These are phyloP conservation scores for Penicillium olsonii DNA, from an alignment of 2,329 filamentous ascomycete genomes.

Conservation along the genomic window DNA sequence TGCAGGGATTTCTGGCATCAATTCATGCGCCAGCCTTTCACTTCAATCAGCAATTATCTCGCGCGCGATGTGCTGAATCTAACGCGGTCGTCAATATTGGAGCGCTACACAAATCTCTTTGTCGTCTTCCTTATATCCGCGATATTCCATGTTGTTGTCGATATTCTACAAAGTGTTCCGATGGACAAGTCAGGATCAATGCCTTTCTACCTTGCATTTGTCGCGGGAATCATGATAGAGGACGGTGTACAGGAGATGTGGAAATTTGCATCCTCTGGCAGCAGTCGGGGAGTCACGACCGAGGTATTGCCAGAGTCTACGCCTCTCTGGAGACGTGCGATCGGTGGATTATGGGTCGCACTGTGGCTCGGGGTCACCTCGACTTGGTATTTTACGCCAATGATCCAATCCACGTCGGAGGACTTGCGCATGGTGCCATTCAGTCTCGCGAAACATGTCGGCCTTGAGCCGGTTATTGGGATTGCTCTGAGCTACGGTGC, in stretches of 20 bases:
- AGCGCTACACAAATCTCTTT: slow-evolving; percentile 8
- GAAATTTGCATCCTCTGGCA: background rate
- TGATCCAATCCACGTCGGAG: slow-evolving; percentile 4
- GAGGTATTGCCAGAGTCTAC: background rate
- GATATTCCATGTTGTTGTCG: slow-evolving; percentile 7
- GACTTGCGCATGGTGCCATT: slow-evolving; percentile 8
- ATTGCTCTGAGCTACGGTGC: background rate
- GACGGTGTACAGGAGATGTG: slow-evolving; percentile 3
- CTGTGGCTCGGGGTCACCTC: slow-evolving; percentile 10
- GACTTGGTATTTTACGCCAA: slow-evolving; percentile 13
- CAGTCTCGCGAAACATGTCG: slow-evolving; percentile 4
- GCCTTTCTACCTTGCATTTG: slow-evolving; percentile 8
- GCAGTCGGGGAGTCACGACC: background rate
- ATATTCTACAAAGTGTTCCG: slow-evolving; percentile 6
- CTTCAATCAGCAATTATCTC: slow-evolving; percentile 3
- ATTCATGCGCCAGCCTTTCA: slow-evolving; percentile 12
- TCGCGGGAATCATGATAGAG: slow-evolving; percentile 8
- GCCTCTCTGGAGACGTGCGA: background rate
- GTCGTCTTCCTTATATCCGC: slow-evolving; percentile 9
- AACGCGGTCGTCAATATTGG: background rate
- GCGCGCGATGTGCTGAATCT: slow-evolving; percentile 2
- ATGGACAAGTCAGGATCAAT: slow-evolving; percentile 5
- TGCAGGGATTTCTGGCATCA: slow-evolving; percentile 15
- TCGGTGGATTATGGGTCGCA: slow-evolving; percentile 7
- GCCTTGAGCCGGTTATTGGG: background rate